Evolutionary conservation across 345 rosid genomes (phyloP).

Genomic region (Camelina hispida): DNA sequence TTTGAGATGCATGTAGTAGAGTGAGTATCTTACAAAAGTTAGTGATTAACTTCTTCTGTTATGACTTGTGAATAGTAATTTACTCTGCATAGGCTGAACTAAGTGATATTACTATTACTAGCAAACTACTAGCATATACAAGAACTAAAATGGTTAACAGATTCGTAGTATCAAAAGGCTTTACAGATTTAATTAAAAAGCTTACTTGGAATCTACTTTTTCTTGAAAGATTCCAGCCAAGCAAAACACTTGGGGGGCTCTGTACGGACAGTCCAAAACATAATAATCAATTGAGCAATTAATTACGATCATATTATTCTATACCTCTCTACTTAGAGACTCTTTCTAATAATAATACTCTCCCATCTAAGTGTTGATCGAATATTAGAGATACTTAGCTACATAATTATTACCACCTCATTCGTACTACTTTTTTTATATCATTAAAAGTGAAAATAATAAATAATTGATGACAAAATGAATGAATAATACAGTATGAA

Average conservation of each 20-base stretch:
- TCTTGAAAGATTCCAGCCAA: conserved; percentile 44
- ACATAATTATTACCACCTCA: background rate
- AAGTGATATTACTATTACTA: background rate
- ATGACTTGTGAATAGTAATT: background rate
- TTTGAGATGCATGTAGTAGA: no score
- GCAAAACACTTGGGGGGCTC: conserved; percentile 36
- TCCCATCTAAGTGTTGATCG: background rate
- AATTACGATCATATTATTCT: conserved; percentile 14
- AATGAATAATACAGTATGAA: background rate
- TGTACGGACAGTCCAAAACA: conserved; percentile 45
- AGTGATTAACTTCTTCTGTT: no score
- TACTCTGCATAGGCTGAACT: background rate
- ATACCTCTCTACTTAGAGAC: background rate
- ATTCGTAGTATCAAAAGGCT: conserved; percentile 24
- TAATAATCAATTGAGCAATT: conserved; percentile 21
- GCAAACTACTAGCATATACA: background rate
- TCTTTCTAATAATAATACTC: background rate
- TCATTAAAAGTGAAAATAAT: background rate
- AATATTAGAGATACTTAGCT: background rate
- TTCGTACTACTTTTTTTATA: background rate
- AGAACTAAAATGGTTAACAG: conserved; percentile 23
- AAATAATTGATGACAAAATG: background rate
- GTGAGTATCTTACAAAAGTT: no score
- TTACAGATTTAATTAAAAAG: background rate
- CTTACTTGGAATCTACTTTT: conserved; percentile 27